Percentiles rank a stretch among this genome's conserved stretches.
These are phyloP conservation scores for Xylariomycetidae sp. DNA, from an alignment of 2,329 filamentous ascomycete species.

Conservation along the genomic window DNA sequence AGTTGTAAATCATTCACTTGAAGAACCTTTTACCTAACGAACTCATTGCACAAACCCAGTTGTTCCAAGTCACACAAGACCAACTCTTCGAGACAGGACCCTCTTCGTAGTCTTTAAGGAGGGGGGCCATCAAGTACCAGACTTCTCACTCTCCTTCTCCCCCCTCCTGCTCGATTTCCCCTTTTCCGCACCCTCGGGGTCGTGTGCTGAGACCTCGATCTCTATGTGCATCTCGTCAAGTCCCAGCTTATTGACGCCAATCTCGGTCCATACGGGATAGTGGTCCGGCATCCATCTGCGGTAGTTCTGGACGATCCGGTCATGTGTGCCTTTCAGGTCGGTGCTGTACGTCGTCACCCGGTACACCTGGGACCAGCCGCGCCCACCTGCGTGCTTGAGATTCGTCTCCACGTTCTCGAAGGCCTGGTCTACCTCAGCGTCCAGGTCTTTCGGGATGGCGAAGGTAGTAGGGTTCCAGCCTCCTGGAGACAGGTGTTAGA, in stretches of 20 bases:
- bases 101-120: no score
- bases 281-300: conserved; percentile 48
- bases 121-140: no score
- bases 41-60: no score
- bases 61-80: no score
- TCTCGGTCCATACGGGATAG: conserved; percentile 47
- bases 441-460: conserved; percentile 30
- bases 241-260: conserved; percentile 45
- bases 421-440: conserved; percentile 44
- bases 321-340: conserved; percentile 30
- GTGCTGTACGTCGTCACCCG: conserved; percentile 42
- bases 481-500: no score
- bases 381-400: conserved; percentile 48
- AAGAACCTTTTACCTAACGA: no score
- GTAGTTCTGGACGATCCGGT: conserved; percentile 41
- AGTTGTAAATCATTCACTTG: no score
- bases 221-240: conserved; percentile 51
- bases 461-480: conserved; percentile 27
- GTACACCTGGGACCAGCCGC: conserved; percentile 53
- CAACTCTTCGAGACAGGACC: no score
- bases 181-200: conserved; percentile 16
- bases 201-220: conserved; percentile 51
- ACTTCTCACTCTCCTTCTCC: no score
- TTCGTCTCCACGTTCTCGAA: conserved; percentile 53
- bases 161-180: no score